Evolutionary conservation across 306 rosid species (phyloP).

Genomic region (Citrullus colocynthis): DNA sequence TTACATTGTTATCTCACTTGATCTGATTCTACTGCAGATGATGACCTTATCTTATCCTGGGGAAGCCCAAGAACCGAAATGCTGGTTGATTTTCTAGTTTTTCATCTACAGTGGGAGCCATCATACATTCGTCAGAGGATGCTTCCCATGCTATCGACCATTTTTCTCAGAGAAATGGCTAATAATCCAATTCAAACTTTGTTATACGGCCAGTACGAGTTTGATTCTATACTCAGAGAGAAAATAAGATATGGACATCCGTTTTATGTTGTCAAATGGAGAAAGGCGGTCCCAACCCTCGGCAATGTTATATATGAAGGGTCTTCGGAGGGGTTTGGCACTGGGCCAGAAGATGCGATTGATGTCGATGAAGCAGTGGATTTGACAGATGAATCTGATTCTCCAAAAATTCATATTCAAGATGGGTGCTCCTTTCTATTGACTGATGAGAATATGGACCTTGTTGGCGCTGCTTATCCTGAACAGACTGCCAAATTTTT

Average conservation of each 20-base stretch:
- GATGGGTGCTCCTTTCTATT: conserved; percentile 48
- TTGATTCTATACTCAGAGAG: conserved; percentile 53
- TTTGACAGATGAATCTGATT: conserved; percentile 41
- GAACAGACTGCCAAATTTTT: conserved; percentile 43
- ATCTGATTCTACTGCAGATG: conserved; percentile 24
- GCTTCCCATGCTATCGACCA: conserved; percentile 78
- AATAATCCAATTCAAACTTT: conserved; percentile 15
- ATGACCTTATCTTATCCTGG: conserved; percentile 43
- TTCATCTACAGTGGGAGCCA: conserved; percentile 71
- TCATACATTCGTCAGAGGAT: conserved; percentile 48
- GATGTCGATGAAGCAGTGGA: conserved; percentile 33
- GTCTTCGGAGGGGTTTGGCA: conserved; percentile 22
- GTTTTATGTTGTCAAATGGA: conserved; percentile 71
- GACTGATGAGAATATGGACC: conserved; percentile 81
- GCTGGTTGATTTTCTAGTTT: conserved; percentile 50
- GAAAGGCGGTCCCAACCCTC: conserved; percentile 12
- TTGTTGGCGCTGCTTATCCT: conserved; percentile 71
- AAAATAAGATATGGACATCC: conserved; percentile 54
- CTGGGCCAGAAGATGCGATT: conserved; percentile 31
- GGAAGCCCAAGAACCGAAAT: conserved; percentile 46
- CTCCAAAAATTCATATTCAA: conserved; percentile 26
- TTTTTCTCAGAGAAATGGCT: conserved; percentile 56
- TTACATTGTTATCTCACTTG: not conserved
- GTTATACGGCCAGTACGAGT: conserved; percentile 58
- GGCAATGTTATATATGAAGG: conserved; percentile 4